Evolutionary conservation across 768 basidiomycete genomes (phyloP).

Genomic region (Agaricus bisporus): DNA sequence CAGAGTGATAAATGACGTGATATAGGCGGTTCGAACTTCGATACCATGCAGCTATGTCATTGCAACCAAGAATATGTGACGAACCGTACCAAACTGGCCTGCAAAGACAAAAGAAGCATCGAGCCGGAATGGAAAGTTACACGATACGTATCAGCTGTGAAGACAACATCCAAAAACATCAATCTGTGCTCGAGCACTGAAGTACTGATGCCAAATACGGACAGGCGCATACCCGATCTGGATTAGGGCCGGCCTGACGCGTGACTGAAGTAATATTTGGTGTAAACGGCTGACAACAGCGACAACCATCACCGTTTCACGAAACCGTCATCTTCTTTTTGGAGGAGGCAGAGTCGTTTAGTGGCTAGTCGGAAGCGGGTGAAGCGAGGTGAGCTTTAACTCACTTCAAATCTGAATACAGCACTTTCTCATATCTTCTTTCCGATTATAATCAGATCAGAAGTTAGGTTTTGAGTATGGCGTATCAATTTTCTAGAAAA

Average conservation of each 20-base stretch:
- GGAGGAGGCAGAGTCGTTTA: constrained; percentile 63
- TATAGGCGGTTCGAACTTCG: background rate
- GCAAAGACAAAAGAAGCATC: constrained; percentile 18
- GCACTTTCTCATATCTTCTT: constrained; percentile 1
- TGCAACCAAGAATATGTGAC: background rate
- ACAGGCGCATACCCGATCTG: background rate
- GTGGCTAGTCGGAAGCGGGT: constrained; percentile 71
- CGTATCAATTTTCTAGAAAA: constrained; percentile 80
- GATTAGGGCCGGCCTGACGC: constrained; percentile 11
- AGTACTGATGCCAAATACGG: constrained; percentile 1
- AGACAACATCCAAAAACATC: too few relatives aligned
- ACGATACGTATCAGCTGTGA: too few relatives aligned
- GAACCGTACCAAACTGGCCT: constrained; percentile 1
- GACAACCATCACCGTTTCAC: constrained; percentile 29
- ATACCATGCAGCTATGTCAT: background rate
- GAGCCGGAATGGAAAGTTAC: background rate
- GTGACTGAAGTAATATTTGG: constrained; percentile 6
- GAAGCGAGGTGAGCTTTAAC: constrained; percentile 48
- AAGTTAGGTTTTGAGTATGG: constrained; percentile 47
- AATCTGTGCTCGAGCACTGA: too few relatives aligned
- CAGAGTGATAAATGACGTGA: constrained; percentile 10
- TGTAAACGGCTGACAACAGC: constrained; percentile 16
- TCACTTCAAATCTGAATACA: background rate
- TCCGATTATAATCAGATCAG: constrained; percentile 14
- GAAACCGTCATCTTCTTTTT: constrained; percentile 48